Conservation (phyloP, 169 alveolate species). For the Fabrea salina region DNA sequence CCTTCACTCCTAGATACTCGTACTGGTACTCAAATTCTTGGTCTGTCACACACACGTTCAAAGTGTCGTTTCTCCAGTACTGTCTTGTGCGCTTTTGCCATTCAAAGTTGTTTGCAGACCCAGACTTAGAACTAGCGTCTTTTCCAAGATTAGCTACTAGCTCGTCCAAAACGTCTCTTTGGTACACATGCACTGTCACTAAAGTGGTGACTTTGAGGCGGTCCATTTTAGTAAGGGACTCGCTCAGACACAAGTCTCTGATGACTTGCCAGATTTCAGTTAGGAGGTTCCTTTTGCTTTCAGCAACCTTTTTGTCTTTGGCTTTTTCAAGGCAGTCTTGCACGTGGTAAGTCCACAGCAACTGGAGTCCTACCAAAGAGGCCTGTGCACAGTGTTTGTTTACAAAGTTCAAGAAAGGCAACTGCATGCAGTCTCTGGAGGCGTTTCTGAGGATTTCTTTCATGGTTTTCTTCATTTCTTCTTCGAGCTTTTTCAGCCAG, state of each 20-base stretch:
- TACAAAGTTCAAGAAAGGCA: slow-evolving; percentile 87
- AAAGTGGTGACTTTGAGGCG: slow-evolving; percentile 93
- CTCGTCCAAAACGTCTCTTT: slow-evolving; percentile 93
- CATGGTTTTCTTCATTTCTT: slow-evolving; percentile 86
- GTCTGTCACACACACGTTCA: slow-evolving; percentile 89
- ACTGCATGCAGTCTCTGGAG: slow-evolving; percentile 76
- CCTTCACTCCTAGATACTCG: slow-evolving; percentile 94
- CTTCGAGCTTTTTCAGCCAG: slow-evolving; percentile 92
- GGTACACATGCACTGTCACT: slow-evolving; percentile 95
- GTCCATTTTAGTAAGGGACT: slow-evolving; percentile 85
- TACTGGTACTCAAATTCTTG: slow-evolving; percentile 92
- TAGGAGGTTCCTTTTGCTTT: slow-evolving; percentile 75
- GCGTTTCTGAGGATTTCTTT: slow-evolving; percentile 85
- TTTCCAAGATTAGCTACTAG: slow-evolving; percentile 72
- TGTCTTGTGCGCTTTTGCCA: slow-evolving; percentile 94
- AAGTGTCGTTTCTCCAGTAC: slow-evolving; percentile 88
- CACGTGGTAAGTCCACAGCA: slow-evolving; percentile 93
- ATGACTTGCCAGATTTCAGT: slow-evolving; percentile 40
- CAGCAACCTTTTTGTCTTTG: slow-evolving; percentile 76
- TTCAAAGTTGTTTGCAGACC: slow-evolving; percentile 92
- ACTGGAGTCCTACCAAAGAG: slow-evolving; percentile 89
- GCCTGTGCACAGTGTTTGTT: slow-evolving; percentile 91
- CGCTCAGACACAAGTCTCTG: slow-evolving; percentile 89
- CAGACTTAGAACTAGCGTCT: slow-evolving; percentile 84
- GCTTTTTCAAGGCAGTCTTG: slow-evolving; percentile 91